A percentile compares a stretch with the other conserved stretches of the same genome.
Conservation (phyloP, 2,329 filamentous ascomycete genomes). For the Fonsecaea nubica region DNA sequence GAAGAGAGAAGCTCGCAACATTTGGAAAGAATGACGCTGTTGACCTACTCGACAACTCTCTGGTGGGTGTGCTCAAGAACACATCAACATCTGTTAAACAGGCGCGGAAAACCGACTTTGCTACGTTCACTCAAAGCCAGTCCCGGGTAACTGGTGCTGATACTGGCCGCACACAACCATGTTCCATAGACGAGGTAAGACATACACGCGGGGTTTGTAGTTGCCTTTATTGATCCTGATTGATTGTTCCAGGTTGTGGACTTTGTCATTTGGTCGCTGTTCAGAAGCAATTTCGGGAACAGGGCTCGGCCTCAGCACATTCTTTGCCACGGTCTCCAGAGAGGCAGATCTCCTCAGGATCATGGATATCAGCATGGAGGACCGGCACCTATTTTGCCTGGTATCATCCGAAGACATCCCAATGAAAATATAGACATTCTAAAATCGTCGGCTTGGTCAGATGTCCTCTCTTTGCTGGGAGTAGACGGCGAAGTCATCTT, state of each 20-base stretch:
- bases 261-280: conserved; percentile 78
- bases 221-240: background rate
- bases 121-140: conserved; percentile 68
- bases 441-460: conserved; percentile 75
- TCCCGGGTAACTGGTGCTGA: conserved; percentile 44
- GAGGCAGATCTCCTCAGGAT: conserved; percentile 8
- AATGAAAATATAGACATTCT: conserved; percentile 75
- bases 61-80: conserved; percentile 64
- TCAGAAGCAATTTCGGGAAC: conserved; percentile 58
- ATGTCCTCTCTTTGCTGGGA: conserved; percentile 75
- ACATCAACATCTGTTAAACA: conserved; percentile 43
- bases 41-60: conserved; percentile 69
- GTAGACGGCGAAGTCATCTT: conserved; percentile 77
- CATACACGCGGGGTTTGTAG: conserved; percentile 4
- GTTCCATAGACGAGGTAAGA: conserved; percentile 69
- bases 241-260: conserved; percentile 70
- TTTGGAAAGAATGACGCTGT: conserved; percentile 56
- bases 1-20: conserved; percentile 63
- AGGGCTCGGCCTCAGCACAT: conserved; percentile 70
- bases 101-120: conserved; percentile 62
- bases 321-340: conserved; percentile 80
- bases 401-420: conserved; percentile 66
- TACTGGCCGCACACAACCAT: conserved; percentile 51
- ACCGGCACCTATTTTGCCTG: conserved; percentile 63
- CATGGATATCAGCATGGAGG: conserved; percentile 39